Evolutionary conservation across 768 basidiomycete genomes (phyloP).

Genomic region (Boletus patriciae): DNA sequence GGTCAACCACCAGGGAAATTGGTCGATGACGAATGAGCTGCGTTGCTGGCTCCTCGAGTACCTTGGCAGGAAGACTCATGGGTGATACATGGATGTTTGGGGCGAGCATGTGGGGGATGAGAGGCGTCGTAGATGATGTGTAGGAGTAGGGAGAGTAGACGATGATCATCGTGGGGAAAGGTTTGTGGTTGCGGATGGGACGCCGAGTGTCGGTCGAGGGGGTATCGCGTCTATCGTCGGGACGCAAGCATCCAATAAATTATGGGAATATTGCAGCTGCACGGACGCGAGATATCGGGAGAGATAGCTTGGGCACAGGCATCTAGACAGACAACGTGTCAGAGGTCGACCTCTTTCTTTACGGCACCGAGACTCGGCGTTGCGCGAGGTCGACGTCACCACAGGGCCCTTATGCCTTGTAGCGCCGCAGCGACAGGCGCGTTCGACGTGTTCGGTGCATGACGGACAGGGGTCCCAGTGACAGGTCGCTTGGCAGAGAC

Average conservation of each 20-base stretch:
- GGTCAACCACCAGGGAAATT: slow-evolving; percentile 35
- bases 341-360: no score
- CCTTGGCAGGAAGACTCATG: slow-evolving; percentile 19
- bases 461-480: slow-evolving; percentile 81
- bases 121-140: slow-evolving; percentile 25
- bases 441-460: slow-evolving; percentile 64
- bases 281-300: neutral
- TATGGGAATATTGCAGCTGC: slow-evolving; percentile 28
- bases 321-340: no score
- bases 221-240: slow-evolving; percentile 18
- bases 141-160: slow-evolving; percentile 21
- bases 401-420: slow-evolving; percentile 43
- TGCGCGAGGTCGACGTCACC: no score
- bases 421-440: slow-evolving; percentile 86
- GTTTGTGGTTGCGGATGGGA: neutral
- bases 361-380: no score
- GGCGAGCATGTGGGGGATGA: slow-evolving; percentile 18
- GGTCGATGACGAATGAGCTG: slow-evolving; percentile 32
- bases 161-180: slow-evolving; percentile 9
- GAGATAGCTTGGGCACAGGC: slow-evolving; percentile 10
- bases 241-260: slow-evolving; percentile 25
- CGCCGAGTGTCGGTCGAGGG: neutral
- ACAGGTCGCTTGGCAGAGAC: slow-evolving; percentile 68
- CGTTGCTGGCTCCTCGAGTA: slow-evolving; percentile 33
- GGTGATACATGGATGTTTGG: slow-evolving; percentile 29